Evolutionary conservation across 495 filamentous ascomycete genomes (phyloP).

Genomic region (Lepidopterella palustris): DNA sequence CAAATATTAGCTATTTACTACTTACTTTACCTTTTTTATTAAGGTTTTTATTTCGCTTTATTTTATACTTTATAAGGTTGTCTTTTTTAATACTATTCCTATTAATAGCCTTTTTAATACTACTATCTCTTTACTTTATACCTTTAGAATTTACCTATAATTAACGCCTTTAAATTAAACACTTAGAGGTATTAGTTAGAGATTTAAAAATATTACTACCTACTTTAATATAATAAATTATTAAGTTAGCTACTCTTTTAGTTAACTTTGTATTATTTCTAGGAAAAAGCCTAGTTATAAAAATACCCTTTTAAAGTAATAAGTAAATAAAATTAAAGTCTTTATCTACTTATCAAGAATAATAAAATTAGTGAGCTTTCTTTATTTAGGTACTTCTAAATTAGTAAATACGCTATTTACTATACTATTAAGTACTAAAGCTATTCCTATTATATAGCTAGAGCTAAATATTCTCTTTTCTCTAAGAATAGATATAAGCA

Average conservation of each 20-base stretch:
- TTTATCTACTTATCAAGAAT: neutral
- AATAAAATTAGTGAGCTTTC: neutral
- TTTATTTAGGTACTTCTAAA: neutral
- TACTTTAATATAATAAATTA: neutral
- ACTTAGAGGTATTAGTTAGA: neutral
- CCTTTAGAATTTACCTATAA: neutral
- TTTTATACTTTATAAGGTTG: too few relatives aligned
- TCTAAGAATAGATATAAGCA: slow-evolving; percentile 1
- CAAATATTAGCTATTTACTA: neutral
- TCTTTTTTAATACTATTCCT: too few relatives aligned
- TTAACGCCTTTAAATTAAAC: neutral
- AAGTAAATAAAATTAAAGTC: neutral
- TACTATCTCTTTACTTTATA: neutral
- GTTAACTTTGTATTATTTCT: neutral
- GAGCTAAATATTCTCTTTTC: slow-evolving; percentile 7
- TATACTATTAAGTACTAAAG: neutral
- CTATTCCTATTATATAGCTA: slow-evolving; percentile 4
- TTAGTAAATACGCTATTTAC: slow-evolving; percentile 1
- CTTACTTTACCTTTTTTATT: neutral
- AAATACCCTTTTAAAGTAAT: neutral
- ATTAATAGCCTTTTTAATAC: too few relatives aligned
- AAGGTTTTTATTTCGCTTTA: neutral
- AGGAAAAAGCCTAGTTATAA: neutral
- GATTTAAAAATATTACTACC: neutral
- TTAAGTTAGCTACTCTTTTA: neutral